These are phyloP conservation scores for Aphanomyces euteiches DNA, from an alignment of 352 stramenopile species.

Conservation along the genomic window DNA sequence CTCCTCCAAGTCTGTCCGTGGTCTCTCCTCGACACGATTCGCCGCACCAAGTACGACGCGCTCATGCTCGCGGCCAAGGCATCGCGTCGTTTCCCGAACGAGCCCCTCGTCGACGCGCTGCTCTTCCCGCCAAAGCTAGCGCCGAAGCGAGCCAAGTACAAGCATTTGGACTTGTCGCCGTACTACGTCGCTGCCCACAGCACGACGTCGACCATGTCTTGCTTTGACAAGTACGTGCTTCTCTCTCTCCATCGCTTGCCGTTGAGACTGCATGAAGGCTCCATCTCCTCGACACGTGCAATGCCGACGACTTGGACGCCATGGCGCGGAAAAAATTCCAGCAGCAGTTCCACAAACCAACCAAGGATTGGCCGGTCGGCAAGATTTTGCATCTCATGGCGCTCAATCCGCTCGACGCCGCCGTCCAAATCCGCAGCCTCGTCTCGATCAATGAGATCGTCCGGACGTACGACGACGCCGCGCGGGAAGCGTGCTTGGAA, in stretches of 20 bases:
- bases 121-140: conserved; percentile 19
- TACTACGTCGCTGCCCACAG: conserved; percentile 23
- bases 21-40: conserved; percentile 20
- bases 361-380: conserved; percentile 40
- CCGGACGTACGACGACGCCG: conserved; percentile 31
- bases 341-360: conserved; percentile 52
- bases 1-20: conserved; percentile 26
- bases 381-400: conserved; percentile 58
- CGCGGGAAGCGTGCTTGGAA: conserved; percentile 25
- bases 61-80: conserved; percentile 16
- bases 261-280: not conserved
- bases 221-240: conserved; percentile 23
- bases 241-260: not conserved
- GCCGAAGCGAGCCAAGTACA: conserved; percentile 8
- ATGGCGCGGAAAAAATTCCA: conserved; percentile 60
- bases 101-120: conserved; percentile 13
- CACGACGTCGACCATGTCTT: not conserved
- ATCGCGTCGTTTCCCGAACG: not conserved
- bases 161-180: conserved; percentile 7
- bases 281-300: conserved; percentile 26
- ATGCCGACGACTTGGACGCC: conserved; percentile 24
- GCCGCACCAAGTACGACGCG: conserved; percentile 25
- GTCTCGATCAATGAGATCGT: conserved; percentile 63
- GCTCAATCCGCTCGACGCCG: conserved; percentile 56
- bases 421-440: conserved; percentile 51